phyloP scores from a whole-genome alignment of 139 green algal species.

The Coelastrella sp. region DNA sequence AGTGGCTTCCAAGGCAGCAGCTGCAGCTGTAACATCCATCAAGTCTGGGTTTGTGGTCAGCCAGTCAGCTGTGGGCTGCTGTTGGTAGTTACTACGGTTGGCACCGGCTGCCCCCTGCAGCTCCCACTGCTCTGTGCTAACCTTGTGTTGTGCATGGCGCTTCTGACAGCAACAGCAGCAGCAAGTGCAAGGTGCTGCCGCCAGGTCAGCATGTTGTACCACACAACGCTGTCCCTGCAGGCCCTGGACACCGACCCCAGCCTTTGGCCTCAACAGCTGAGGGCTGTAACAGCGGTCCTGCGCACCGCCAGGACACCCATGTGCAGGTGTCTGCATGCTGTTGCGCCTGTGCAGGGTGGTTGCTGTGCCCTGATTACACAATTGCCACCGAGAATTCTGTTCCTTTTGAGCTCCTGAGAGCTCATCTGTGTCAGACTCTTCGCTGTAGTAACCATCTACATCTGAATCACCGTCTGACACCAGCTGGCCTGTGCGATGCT shows the following conservation, averaged over 20 bases:
- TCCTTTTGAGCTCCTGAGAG: background rate
- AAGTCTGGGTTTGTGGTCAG: background rate
- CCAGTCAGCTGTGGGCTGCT: background rate
- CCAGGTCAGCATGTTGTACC: background rate
- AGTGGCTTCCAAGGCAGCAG: background rate
- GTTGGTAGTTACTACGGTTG: background rate
- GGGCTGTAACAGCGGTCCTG: background rate
- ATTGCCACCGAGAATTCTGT: background rate
- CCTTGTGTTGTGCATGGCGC: background rate
- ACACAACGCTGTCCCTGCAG: background rate
- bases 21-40: background rate
- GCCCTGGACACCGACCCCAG: background rate
- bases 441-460: too few relatives aligned
- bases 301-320: background rate
- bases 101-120: background rate
- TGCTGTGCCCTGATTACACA: background rate
- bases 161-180: constrained; percentile 1
- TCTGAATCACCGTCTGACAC: background rate
- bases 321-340: background rate
- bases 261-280: background rate
- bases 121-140: background rate
- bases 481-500: background rate
- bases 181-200: background rate
- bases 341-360: background rate
- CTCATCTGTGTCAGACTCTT: background rate